Evolutionary conservation across 331 rosid species (phyloP), one percentile per base, ranked within the genome.

Genomic region (Stylosanthes scabra): DNA sequence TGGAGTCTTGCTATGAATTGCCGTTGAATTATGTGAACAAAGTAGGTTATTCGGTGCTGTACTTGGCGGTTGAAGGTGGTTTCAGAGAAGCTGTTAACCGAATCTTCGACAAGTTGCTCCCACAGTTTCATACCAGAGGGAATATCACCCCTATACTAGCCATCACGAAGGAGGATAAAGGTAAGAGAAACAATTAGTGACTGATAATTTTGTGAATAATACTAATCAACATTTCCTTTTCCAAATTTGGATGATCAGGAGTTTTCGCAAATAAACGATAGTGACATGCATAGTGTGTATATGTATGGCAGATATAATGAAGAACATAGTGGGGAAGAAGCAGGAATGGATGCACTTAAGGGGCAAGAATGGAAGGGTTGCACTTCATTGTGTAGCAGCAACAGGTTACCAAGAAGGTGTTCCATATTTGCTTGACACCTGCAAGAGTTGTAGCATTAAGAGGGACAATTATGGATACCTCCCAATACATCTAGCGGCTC

Each of bases 401-500:
- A 14, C 8, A 20, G 79, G 84, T 61, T 74, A 11, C 34, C 12
- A 45, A 0, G 65, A 74, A 27, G 83, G 78, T 16, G 75, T 82
- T 28, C n/a, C 8, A 0, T 1, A 7, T n/a, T 46, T 78, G 29
- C 44, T 77, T 4, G 51, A 2, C 0, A 31, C 2, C 11, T 61
- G 67, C n/a, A 2, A 10, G 5, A 15, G 25, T 0, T 66, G 59
- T 12, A 51, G 46, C 20, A 52, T 66, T 73, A 6, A 27, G 29
- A 29, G 31, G 9, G 80, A 78, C 63, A 5, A 7, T 8, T 1
- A 42, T 7, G 83, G 80, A 1, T 15, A 6, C 59, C 78, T 73
- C 0, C 80, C 83, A 4, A 34, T 82, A 71, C 86, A 82, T 29
- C 58, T 57, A 3, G 81, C 86, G 25, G 25, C 83, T 3, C 15